phyloP scores from a whole-genome alignment of 108 stramenopile species.

The Nannochloropsis salina region DNA sequence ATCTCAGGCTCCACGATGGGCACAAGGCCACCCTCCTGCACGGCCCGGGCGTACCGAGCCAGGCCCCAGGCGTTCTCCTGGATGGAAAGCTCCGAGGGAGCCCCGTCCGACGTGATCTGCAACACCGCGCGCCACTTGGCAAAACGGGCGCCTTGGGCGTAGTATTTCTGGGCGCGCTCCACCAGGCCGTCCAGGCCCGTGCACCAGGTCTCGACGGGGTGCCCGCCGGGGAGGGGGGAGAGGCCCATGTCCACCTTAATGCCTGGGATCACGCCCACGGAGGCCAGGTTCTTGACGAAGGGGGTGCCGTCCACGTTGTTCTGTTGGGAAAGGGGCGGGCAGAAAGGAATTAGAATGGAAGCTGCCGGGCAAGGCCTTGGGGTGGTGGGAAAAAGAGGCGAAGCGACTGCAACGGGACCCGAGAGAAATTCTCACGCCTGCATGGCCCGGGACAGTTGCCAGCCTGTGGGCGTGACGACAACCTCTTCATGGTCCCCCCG shows the following conservation, averaged over 20 bases:
- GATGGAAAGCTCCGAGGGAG: constrained; percentile 71
- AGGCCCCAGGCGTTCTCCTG: constrained; percentile 65
- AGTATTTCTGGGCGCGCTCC: constrained; percentile 74
- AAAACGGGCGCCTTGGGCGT: constrained; percentile 75
- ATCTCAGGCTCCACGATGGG: constrained; percentile 94
- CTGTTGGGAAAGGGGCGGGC: constrained; percentile 23
- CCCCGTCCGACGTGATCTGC: constrained; percentile 61
- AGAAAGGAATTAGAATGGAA: too few species aligned
- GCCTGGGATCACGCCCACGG: constrained; percentile 73
- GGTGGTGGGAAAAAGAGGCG: neutral
- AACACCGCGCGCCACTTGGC: constrained; percentile 80
- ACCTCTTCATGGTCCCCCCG: too few species aligned
- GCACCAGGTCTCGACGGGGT: constrained; percentile 76
- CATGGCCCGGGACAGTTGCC: too few species aligned
- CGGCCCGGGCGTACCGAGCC: constrained; percentile 80
- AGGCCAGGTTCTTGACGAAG: constrained; percentile 67
- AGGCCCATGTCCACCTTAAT: constrained; percentile 71
- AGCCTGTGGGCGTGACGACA: too few species aligned
- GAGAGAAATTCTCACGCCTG: neutral
- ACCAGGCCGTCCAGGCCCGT: constrained; percentile 75
- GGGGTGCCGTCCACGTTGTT: constrained; percentile 61
- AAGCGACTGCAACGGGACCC: neutral
- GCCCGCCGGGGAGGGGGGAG: constrained; percentile 57
- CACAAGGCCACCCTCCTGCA: constrained; percentile 77
- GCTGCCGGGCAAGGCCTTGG: neutral